These are phyloP conservation scores for Kurtzmaniella natalensis DNA, from an alignment of 1,139 yeast genomes.

Conservation along the genomic window DNA sequence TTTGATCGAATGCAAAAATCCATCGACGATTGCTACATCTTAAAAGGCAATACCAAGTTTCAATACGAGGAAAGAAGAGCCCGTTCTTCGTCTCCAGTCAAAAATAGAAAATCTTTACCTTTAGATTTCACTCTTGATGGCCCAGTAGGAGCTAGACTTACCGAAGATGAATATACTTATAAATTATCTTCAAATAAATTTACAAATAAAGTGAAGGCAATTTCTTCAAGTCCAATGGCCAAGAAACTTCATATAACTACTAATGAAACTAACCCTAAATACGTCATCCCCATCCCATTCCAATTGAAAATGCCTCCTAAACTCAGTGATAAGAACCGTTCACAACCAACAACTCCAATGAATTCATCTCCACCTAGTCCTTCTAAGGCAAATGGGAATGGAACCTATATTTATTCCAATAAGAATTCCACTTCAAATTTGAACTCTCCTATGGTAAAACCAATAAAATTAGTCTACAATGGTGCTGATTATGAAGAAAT, in stretches of 20 bases:
- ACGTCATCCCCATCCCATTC: slow-evolving; percentile 44
- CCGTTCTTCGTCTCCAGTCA: slow-evolving; percentile 29
- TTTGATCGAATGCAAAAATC: slow-evolving; percentile 12
- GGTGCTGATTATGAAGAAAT: slow-evolving; percentile 36
- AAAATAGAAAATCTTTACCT: slow-evolving; percentile 23
- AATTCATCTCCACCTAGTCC: slow-evolving; percentile 14
- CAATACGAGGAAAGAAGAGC: slow-evolving; percentile 18
- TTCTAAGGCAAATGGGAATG: slow-evolving; percentile 10
- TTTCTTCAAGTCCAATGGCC: slow-evolving; percentile 36
- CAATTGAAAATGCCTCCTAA: slow-evolving; percentile 41
- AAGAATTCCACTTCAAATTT: neutral
- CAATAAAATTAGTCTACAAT: slow-evolving; percentile 30
- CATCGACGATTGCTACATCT: slow-evolving; percentile 18
- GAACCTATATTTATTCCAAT: slow-evolving; percentile 9
- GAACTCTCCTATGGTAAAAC: slow-evolving; percentile 8
- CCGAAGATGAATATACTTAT: slow-evolving; percentile 20
- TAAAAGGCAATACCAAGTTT: slow-evolving; percentile 2
- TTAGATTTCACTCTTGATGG: slow-evolving; percentile 15
- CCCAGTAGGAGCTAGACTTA: slow-evolving; percentile 15
- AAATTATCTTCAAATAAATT: slow-evolving; percentile 13
- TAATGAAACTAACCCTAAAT: slow-evolving; percentile 18
- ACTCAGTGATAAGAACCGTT: slow-evolving; percentile 30
- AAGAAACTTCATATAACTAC: slow-evolving; percentile 33
- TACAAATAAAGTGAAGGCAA: slow-evolving; percentile 24
- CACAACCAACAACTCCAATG: slow-evolving; percentile 1